Conservation (phyloP, 495 filamentous ascomycete genomes). For the Astrothelium macrocarpum region DNA sequence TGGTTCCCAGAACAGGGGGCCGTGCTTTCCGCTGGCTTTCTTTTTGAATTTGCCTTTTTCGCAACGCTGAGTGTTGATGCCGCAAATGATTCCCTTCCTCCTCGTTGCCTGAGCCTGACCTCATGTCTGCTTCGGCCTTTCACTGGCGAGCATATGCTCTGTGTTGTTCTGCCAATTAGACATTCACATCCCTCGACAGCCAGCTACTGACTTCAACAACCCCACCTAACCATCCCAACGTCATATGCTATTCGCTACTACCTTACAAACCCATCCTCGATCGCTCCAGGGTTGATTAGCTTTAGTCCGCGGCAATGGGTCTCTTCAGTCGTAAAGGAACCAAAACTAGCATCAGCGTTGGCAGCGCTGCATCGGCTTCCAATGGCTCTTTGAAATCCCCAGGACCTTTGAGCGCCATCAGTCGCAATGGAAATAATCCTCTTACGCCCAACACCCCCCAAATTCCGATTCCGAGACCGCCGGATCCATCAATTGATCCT, state of each 20-base stretch:
- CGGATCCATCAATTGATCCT: slow-evolving; percentile 84
- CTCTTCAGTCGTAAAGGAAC: slow-evolving; percentile 55
- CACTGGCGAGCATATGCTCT: not conserved
- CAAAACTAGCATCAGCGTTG: slow-evolving; percentile 43
- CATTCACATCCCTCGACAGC: not conserved
- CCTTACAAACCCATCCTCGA: not conserved
- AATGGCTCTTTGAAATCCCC: slow-evolving; percentile 50
- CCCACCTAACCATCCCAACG: not conserved
- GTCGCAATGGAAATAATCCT: slow-evolving; percentile 32
- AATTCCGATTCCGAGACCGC: slow-evolving; percentile 70
- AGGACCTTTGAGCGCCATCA: slow-evolving; percentile 23
- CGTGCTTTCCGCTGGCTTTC: not conserved
- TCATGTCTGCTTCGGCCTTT: not conserved
- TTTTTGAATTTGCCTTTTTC: not conserved
- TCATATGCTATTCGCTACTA: not conserved
- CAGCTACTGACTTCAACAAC: not conserved
- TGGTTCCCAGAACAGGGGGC: not conserved
- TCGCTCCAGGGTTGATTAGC: not conserved
- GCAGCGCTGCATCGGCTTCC: slow-evolving; percentile 41
- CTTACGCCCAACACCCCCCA: slow-evolving; percentile 42
- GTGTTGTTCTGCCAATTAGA: not conserved
- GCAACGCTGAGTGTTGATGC: not conserved
- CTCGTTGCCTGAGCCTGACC: not conserved
- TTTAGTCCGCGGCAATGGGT: slow-evolving; percentile 38
- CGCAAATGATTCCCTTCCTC: not conserved